Evolutionary conservation across 31 red algal genomes (phyloP).

Genomic region (Porphyra umbilicalis): DNA sequence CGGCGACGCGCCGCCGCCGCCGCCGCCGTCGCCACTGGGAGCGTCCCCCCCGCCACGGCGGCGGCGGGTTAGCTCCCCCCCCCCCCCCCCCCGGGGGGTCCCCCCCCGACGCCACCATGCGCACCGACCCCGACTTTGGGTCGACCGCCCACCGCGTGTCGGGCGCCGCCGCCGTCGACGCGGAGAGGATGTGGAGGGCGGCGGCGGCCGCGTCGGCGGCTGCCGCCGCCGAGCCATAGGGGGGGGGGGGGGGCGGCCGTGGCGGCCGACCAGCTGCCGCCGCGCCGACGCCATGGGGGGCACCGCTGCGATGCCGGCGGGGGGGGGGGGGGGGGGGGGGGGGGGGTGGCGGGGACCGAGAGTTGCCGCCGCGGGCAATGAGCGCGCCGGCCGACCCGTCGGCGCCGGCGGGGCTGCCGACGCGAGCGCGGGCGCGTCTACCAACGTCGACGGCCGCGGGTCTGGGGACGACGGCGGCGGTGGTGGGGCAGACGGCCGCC

Average conservation of each 20-base stretch:
- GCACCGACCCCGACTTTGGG: neutral
- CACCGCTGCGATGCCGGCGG: no score
- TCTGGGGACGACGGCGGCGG: no score
- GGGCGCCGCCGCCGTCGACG: neutral
- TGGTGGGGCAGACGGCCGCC: no score
- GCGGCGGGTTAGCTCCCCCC: no score
- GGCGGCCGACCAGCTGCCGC: neutral
- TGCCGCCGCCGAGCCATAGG: neutral
- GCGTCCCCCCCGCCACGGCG: no score
- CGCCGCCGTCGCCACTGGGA: no score
- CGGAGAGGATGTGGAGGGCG: neutral
- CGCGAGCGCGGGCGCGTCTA: neutral
- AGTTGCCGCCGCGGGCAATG: neutral
- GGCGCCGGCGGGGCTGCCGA: neutral
- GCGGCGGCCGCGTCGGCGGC: neutral
- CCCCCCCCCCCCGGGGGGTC: no score
- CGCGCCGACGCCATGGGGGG: neutral
- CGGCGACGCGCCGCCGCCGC: no score
- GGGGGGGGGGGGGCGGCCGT: neutral
- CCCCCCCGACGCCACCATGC: neutral
- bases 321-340: no score
- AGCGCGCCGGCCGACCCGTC: neutral
- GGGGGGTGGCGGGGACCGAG: neutral
- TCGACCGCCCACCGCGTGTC: neutral
- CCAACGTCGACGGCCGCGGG: no score